A percentile compares a stretch with the other conserved stretches of the same genome.
phyloP scores from a whole-genome alignment of 257 asterid species.

The Capsicum pubescens region DNA sequence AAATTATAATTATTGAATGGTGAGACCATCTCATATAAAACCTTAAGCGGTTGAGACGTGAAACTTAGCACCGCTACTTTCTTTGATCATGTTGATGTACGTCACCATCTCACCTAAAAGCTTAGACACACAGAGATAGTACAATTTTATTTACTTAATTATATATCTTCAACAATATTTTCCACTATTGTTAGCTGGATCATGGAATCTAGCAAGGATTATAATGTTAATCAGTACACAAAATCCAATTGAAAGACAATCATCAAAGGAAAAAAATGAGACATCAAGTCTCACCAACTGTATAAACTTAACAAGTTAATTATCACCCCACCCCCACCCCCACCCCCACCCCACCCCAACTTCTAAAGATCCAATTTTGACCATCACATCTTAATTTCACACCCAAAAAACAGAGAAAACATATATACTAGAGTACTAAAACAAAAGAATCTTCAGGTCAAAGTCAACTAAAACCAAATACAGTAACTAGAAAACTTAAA shows the following conservation, averaged over 20 bases:
- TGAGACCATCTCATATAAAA: not conserved
- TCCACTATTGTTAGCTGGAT: not conserved
- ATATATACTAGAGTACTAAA: not conserved
- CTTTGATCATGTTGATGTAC: no score
- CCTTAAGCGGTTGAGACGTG: not conserved
- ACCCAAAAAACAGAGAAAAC: not conserved
- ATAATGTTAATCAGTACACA: not conserved
- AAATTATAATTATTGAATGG: not conserved
- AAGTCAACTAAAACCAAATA: not conserved
- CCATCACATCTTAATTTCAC: not conserved
- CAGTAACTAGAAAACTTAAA: not conserved
- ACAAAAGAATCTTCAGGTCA: not conserved
- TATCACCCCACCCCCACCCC: not conserved
- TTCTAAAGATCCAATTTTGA: conserved; percentile 18
- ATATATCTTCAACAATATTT: not conserved
- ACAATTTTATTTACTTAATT: not conserved
- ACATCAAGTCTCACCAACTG: conserved; percentile 9
- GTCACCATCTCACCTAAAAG: not conserved
- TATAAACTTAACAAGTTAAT: not conserved
- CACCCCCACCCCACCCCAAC: not conserved
- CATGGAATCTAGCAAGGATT: not conserved
- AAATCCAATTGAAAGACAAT: not conserved
- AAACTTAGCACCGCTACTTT: not conserved
- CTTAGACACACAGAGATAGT: not conserved
- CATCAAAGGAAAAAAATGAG: not conserved